Evolutionary conservation across 2,329 filamentous ascomycete genomes (phyloP), one percentile per base, ranked within the genome.

Genomic region (Clarireedia paspali): DNA sequence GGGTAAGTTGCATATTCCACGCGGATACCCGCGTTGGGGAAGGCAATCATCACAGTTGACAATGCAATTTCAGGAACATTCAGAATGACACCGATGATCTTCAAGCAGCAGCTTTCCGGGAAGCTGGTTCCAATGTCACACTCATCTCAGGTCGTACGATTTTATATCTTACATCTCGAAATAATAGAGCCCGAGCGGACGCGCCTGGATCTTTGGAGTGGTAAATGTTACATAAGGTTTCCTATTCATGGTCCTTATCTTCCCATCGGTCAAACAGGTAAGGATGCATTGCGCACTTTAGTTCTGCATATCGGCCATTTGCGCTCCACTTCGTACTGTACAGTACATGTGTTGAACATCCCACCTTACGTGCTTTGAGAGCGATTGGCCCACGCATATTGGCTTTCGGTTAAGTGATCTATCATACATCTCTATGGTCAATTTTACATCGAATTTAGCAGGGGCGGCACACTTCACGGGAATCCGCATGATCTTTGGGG

Each of bases 61-160:
- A 39, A 39, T 34, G 4, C 23, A 49, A 49, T 26, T 6, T 54
- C 45, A 54, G 30, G 46, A 40, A 30, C 39, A 54, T 24, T 49
- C 27, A 23, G 24, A 36, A 20, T 20, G 14, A 26, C 17, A 7
- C 38, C 30, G 34, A 20, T 36, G 38, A 15, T 53, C 30, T 34
- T 17, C 51, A 53, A 45, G n/a, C 42, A 46, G 53, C 49, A 59
- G 23, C 50, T 55, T 57, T 50, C 59, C 59, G 57, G 45, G 17
- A 47, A 36, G 46, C 53, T 55, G 46, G 38, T 24, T 26, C 40
- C 17, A 55, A n/a, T 27, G 53, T 42, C 15, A 50, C 53, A 39
- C 53, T 14, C 17, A 55, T 38, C 30, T 42, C 39, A 44, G 15
- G 36, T 30, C 14, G 12, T 27, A 55, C 53, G 6, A 36, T 9